Percentiles rank a stretch among this genome's conserved stretches.
Evolutionary conservation across 2,329 filamentous ascomycete genomes (phyloP).

Genomic region (Lachnellula cervina): DNA sequence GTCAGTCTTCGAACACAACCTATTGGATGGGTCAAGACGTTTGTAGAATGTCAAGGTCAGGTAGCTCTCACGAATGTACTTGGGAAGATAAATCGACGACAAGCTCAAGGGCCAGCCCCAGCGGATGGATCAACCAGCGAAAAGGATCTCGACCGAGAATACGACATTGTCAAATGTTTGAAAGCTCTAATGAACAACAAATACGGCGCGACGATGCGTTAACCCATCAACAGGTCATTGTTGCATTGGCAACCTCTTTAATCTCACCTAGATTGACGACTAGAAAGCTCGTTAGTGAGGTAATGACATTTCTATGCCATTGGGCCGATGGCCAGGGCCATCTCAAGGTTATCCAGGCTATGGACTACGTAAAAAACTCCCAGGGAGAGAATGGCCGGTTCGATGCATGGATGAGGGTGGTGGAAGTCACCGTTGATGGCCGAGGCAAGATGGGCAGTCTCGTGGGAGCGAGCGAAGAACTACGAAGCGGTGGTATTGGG

Average conservation of each 20-base stretch:
- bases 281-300: slow-evolving; percentile 90
- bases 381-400: slow-evolving; percentile 92
- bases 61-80: slow-evolving; percentile 92
- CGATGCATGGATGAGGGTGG: slow-evolving; percentile 97
- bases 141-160: slow-evolving; percentile 69
- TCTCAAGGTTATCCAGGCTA: slow-evolving; percentile 84
- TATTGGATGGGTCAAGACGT: slow-evolving; percentile 94
- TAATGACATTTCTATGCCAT: slow-evolving; percentile 92
- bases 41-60: slow-evolving; percentile 95
- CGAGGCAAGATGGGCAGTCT: slow-evolving; percentile 98
- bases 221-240: slow-evolving; percentile 81
- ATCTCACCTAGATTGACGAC: slow-evolving; percentile 87
- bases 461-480: slow-evolving; percentile 93
- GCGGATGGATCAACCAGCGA: slow-evolving; percentile 51
- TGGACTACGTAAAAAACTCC: slow-evolving; percentile 85
- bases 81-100: slow-evolving; percentile 88
- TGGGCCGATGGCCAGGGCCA: slow-evolving; percentile 89
- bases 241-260: slow-evolving; percentile 79
- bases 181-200: slow-evolving; percentile 99
- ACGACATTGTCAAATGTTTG: slow-evolving; percentile 95
- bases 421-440: slow-evolving; percentile 94
- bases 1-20: slow-evolving; percentile 95
- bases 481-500: slow-evolving; percentile 90
- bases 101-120: slow-evolving; percentile 58
- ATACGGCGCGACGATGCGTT: slow-evolving; percentile 93